Evolutionary conservation across 352 stramenopile genomes (phyloP), one percentile per base, ranked within the genome.

Genomic region (Peronospora farinosa): DNA sequence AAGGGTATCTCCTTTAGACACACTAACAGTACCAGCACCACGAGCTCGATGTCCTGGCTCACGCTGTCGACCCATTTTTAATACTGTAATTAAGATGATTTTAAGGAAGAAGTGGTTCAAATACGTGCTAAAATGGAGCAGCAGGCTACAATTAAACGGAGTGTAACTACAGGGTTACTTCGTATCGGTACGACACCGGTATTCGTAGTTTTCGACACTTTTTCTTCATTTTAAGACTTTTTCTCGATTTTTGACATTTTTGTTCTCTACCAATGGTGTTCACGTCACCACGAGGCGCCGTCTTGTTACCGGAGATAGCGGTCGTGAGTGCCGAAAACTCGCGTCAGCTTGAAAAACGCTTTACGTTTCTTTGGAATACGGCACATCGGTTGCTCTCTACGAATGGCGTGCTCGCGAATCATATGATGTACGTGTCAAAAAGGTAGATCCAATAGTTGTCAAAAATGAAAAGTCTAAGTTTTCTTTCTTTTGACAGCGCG

Each of bases 1-100:
- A 17, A 85, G 44, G 27, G 89, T 55, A 33, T 96, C 86, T 17
- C 84, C 86, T 33, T 66, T 69, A 2, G 84, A 94, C 38, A 86
- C 69, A 8, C 87, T 84, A n/a, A 96, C 84, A 15, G 82, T 87
- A 47, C 88, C 88, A 7, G 89, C 88, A 28, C 88, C 88, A 43
- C 84, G 86, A 60, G 95, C 86, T 7, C 82, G 78, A 54, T 96
- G 84, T 0, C 88, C 86, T 1, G 61, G 69, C 41, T 65, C 52
- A 32, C 54, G 54, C 17, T 47, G 36, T 16, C 56, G 50, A 37
- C 49, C 51, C 51, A 58, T 58, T 23, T 58, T 23, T 46, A 3
- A 21, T 1, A 21, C 1, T 21, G 19, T 21, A 21, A 3, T 21
- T 3, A 21, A 21, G n/a, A n/a, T n/a, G n/a, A n/a, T n/a, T n/a